These are phyloP conservation scores for Neophaeococcomyces aloes DNA, from an alignment of 2,329 filamentous ascomycete species.

Conservation along the genomic window DNA sequence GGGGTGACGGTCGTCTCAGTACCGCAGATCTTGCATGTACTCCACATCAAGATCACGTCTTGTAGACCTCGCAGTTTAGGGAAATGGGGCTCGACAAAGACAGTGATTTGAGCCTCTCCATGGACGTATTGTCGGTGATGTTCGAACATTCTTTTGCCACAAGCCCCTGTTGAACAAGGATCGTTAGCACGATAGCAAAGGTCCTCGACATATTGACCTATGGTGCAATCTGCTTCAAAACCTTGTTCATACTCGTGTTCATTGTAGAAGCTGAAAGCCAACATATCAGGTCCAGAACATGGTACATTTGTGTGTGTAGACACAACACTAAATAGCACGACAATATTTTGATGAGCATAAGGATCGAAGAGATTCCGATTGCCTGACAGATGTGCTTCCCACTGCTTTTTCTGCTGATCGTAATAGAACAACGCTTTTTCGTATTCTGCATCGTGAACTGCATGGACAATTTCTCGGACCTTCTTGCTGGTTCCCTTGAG, in stretches of 20 bases:
- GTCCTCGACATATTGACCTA: slow-evolving; percentile 92
- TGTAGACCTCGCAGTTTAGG: slow-evolving; percentile 54
- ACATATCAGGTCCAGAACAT: slow-evolving; percentile 80
- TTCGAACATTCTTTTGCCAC: slow-evolving; percentile 78
- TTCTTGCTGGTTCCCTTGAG: slow-evolving; percentile 70
- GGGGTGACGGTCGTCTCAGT: slow-evolving; percentile 79
- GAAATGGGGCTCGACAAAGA: slow-evolving; percentile 71
- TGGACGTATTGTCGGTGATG: slow-evolving; percentile 97
- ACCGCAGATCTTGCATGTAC: slow-evolving; percentile 81
- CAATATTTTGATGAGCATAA: slow-evolving; percentile 90
- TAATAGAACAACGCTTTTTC: slow-evolving; percentile 92
- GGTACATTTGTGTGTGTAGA: slow-evolving; percentile 90
- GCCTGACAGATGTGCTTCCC: slow-evolving; percentile 88
- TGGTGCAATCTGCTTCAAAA: slow-evolving; percentile 72
- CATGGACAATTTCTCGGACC: slow-evolving; percentile 85
- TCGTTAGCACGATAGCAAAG: slow-evolving; percentile 65
- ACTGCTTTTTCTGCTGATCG: slow-evolving; percentile 84
- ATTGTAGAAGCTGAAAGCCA: slow-evolving; percentile 87
- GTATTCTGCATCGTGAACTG: slow-evolving; percentile 92
- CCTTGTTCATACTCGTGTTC: slow-evolving; percentile 63
- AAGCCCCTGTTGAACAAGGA: slow-evolving; percentile 73
- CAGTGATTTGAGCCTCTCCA: slow-evolving; percentile 82
- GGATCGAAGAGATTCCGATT: slow-evolving; percentile 87
- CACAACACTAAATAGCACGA: slow-evolving; percentile 84
- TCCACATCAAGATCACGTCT: slow-evolving; percentile 93